Conservation (phyloP, 306 rosid genomes). For the Adenanthera pavonina region DNA sequence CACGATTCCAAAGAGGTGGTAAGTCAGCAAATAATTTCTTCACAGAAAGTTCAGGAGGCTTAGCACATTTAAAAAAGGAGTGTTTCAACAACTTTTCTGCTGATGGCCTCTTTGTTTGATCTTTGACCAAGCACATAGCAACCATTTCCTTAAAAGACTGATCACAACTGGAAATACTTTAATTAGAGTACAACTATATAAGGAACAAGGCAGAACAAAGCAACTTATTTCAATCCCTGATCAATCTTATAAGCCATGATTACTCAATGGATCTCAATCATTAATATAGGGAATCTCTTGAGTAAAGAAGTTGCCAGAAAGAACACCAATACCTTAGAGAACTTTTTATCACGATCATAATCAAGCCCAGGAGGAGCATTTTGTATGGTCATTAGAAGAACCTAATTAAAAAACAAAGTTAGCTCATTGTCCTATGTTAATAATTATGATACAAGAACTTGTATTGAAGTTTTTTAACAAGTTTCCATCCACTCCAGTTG, state of each 20-base stretch:
- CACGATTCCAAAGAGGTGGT: constrained; percentile 96
- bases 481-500: background rate
- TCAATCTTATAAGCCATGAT: background rate
- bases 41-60: constrained; percentile 90
- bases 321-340: constrained; percentile 96
- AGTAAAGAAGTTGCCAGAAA: constrained; percentile 55
- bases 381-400: constrained; percentile 97
- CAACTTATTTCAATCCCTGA: constrained; percentile 17
- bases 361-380: constrained; percentile 99
- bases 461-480: background rate
- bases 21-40: constrained; percentile 88
- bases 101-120: constrained; percentile 94
- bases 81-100: constrained; percentile 93
- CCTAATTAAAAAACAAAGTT: constrained; percentile 51
- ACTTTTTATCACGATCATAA: constrained; percentile 93
- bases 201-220: constrained; percentile 31
- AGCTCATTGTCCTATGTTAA: constrained; percentile 6
- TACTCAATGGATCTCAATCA: constrained; percentile 23
- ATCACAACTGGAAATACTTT: constrained; percentile 95
- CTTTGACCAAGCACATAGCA: constrained; percentile 99
- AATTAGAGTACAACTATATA: constrained; percentile 74
- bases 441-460: constrained; percentile 5
- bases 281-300: background rate
- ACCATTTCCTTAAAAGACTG: constrained; percentile 99
- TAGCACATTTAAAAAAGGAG: constrained; percentile 84